Evolutionary conservation across 768 basidiomycete genomes (phyloP), one percentile per base, ranked within the genome.

Genomic region (Mycena vitilis): DNA sequence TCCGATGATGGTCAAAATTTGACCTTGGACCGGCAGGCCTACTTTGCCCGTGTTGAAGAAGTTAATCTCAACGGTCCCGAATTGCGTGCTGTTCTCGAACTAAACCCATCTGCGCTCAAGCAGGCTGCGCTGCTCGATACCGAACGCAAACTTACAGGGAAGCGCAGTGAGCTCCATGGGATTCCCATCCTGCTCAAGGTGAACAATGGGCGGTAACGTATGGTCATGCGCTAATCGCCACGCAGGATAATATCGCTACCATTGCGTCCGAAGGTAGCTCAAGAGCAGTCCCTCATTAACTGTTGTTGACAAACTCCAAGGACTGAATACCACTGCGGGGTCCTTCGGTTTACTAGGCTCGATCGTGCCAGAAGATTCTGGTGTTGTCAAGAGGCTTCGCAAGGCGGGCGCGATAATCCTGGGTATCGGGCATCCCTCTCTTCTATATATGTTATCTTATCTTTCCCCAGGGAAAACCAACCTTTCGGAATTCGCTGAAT

Each of bases 11-110:
- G 3, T 30, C 30, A 30, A 5, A 30, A 30, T 30, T 30, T 30
- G 30, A 30, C 30, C 3, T 30, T 30, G 5, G 30, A 3, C 30
- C 11, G 36, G 12, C 60, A 91, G 90, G 88, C 89, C 3, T 91
- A 91, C 74, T 81, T 91, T 70, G 85, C 86, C 9, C 83, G 91
- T 2, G 91, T 91, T 30, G 87, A 90, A 5, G 87, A 91, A 73
- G 90, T 92, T n/a, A 91, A 91, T 71, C 71, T 88, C 34, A 79
- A 87, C 57, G 69, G 69, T 2, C 65, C 65, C 20, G 69, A 36
- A 8, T 77, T 92, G 11, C 86, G 83, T 12, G 89, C 89, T 0
- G 83, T 91, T 6, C 77, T 90, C 16, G 91, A 91, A 63, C 78
- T 79, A 1, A 92, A 88, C 54, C 82, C 86, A 0, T 82, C 81